phyloP scores from a whole-genome alignment of 352 stramenopile genomes.

The Phytophthora agathidicida region DNA sequence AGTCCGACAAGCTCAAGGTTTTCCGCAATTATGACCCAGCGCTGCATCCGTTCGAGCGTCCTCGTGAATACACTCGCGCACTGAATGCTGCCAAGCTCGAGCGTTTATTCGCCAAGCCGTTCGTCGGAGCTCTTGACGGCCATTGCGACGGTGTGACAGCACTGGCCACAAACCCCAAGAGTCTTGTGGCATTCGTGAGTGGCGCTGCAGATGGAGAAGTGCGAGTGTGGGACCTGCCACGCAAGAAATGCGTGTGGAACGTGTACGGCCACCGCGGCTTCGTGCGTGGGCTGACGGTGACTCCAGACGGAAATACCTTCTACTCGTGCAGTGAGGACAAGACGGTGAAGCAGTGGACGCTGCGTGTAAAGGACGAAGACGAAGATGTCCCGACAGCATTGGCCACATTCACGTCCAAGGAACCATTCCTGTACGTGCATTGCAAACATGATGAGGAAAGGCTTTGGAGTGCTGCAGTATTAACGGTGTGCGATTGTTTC shows the following conservation, averaged over 20 bases:
- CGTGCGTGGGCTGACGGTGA: slow-evolving; percentile 92
- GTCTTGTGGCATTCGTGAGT: slow-evolving; percentile 88
- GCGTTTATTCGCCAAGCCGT: slow-evolving; percentile 98
- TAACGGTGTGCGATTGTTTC: slow-evolving; percentile 10
- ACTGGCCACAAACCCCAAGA: slow-evolving; percentile 91
- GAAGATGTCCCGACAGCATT: slow-evolving; percentile 75
- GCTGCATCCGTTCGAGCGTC: slow-evolving; percentile 94
- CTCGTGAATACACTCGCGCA: slow-evolving; percentile 95
- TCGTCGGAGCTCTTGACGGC: slow-evolving; percentile 96
- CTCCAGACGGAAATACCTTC: slow-evolving; percentile 85
- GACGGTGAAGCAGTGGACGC: slow-evolving; percentile 93
- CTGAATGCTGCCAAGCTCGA: slow-evolving; percentile 98
- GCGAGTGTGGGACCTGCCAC: slow-evolving; percentile 97
- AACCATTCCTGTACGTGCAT: slow-evolving; percentile 75
- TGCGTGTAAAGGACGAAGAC: slow-evolving; percentile 73
- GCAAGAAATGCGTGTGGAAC: slow-evolving; percentile 93
- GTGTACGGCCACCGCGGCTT: slow-evolving; percentile 94
- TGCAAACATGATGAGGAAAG: not conserved
- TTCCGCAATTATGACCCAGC: slow-evolving; percentile 97
- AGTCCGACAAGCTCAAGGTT: slow-evolving; percentile 93
- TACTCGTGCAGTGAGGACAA: slow-evolving; percentile 96
- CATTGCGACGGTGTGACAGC: slow-evolving; percentile 97
- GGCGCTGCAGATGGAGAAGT: slow-evolving; percentile 94
- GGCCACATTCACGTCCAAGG: slow-evolving; percentile 83
- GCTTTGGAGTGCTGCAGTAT: not conserved